Evolutionary conservation across 2,329 filamentous ascomycete genomes (phyloP).

Genomic region (Zymoseptoria crescenta): DNA sequence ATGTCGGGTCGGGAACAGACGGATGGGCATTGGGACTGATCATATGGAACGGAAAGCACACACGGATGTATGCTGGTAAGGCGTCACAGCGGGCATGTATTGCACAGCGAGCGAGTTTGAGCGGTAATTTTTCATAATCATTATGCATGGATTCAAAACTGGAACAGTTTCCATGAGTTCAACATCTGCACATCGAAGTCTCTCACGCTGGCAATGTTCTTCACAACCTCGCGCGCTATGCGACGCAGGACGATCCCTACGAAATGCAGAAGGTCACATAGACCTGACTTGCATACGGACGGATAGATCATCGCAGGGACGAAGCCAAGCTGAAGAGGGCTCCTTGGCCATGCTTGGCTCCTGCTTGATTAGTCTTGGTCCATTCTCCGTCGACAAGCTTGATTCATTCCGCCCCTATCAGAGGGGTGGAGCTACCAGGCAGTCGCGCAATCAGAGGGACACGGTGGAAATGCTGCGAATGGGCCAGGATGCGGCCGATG

Average conservation of each 20-base stretch:
- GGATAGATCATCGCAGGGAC: not conserved
- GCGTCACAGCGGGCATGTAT: not conserved
- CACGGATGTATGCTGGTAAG: not conserved
- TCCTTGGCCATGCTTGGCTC: not conserved
- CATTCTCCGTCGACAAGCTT: not conserved
- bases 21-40: too few species aligned
- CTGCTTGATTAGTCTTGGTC: not conserved
- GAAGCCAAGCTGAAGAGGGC: not conserved
- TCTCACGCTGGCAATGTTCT: too few species aligned
- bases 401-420: not conserved
- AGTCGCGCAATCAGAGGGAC: too few species aligned
- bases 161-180: too few species aligned
- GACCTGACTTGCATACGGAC: not conserved
- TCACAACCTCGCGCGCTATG: too few species aligned
- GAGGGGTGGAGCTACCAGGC: not conserved
- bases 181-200: too few species aligned
- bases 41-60: not conserved
- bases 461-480: not conserved
- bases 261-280: not conserved
- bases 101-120: not conserved
- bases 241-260: not conserved
- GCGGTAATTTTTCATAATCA: not conserved
- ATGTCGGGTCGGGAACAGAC: too few species aligned
- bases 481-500: not conserved
- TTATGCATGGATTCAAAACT: too few species aligned